A percentile compares a stretch with the other conserved stretches of the same genome.
Evolutionary conservation across 1,284 basidiomycete species (phyloP).

Genomic region (Clitocybe nebularis): DNA sequence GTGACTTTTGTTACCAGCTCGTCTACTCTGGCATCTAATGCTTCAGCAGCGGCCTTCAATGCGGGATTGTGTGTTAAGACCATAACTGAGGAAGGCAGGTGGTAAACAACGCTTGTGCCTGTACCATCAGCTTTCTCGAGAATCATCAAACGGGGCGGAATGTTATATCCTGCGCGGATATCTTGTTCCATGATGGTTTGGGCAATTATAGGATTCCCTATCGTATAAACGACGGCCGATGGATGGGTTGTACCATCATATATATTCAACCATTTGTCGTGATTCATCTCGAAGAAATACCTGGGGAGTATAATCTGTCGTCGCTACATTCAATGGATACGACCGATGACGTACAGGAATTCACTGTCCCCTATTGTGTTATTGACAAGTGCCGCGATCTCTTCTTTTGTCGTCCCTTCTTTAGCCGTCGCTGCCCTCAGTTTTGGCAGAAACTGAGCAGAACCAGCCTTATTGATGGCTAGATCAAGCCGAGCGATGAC

Average conservation of each 20-base stretch:
- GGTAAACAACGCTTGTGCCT: slow-evolving; percentile 44
- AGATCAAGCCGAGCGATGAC: slow-evolving; percentile 42
- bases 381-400: slow-evolving; percentile 32
- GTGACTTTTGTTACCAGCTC: slow-evolving; percentile 32
- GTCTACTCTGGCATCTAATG: slow-evolving; percentile 44
- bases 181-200: slow-evolving; percentile 43
- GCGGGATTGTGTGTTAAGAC: slow-evolving; percentile 24
- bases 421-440: slow-evolving; percentile 28
- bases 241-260: slow-evolving; percentile 30
- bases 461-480: slow-evolving; percentile 37
- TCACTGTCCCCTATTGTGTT: slow-evolving; percentile 31
- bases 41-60: slow-evolving; percentile 31
- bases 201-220: slow-evolving; percentile 54
- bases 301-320: slow-evolving; percentile 23
- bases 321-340: no score
- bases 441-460: slow-evolving; percentile 25
- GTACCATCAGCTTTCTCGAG: slow-evolving; percentile 34
- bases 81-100: slow-evolving; percentile 44
- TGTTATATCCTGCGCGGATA: slow-evolving; percentile 36
- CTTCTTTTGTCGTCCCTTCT: slow-evolving; percentile 29
- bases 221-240: slow-evolving; percentile 37
- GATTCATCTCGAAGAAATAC: slow-evolving; percentile 39
- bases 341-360: slow-evolving; percentile 41
- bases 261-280: slow-evolving; percentile 38
- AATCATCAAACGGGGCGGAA: slow-evolving; percentile 47